phyloP scores from a whole-genome alignment of 1,139 yeast genomes.

The Pichia sp. region DNA sequence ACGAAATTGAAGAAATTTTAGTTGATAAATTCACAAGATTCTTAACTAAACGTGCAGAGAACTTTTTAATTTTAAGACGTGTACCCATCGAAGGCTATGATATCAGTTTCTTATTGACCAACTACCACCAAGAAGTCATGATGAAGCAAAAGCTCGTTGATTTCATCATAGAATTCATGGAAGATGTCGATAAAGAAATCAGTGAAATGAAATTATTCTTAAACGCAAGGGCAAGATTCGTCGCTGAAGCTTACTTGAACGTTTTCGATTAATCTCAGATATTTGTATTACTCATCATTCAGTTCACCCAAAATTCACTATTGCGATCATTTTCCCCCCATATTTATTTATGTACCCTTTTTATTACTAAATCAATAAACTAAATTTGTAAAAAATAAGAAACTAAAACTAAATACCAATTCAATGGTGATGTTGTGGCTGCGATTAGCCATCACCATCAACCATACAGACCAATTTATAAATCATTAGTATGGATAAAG shows the following conservation, averaged over 20 bases:
- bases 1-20: slow-evolving; percentile 91
- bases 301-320: too few species aligned
- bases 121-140: slow-evolving; percentile 95
- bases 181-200: slow-evolving; percentile 97
- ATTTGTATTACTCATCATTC: too few species aligned
- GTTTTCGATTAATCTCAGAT: slow-evolving; percentile 61
- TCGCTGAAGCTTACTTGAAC: slow-evolving; percentile 91
- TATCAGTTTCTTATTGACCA: slow-evolving; percentile 89
- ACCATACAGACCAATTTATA: slow-evolving; percentile 3
- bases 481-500: background rate
- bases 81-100: slow-evolving; percentile 91
- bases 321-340: too few species aligned
- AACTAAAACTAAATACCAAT: background rate
- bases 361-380: background rate
- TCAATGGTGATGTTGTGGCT: too few species aligned
- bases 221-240: slow-evolving; percentile 97
- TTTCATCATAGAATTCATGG: slow-evolving; percentile 97
- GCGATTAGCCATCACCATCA: too few species aligned
- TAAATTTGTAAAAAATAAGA: background rate
- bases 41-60: slow-evolving; percentile 93
- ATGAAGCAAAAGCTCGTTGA: slow-evolving; percentile 93
- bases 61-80: slow-evolving; percentile 88
- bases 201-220: slow-evolving; percentile 97
- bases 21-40: slow-evolving; percentile 94
- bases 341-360: background rate